Evolutionary conservation across 2,329 filamentous ascomycete species (phyloP).

Genomic region (Xylaria sp.): DNA sequence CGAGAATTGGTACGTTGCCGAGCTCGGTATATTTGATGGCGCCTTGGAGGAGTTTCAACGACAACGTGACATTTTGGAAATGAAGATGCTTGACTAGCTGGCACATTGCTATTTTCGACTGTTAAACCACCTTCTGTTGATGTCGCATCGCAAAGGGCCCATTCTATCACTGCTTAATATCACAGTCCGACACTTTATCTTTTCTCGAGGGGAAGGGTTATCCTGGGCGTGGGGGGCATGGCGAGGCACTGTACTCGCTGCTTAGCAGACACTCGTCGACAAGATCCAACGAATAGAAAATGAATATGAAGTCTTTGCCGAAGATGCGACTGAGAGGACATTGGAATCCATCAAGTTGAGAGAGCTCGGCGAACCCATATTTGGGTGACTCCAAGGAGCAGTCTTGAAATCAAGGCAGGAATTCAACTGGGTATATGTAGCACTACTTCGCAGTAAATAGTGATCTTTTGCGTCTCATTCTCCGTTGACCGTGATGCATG

Average conservation of each 20-base stretch:
- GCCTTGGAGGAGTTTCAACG: neutral
- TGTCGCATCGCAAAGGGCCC: neutral
- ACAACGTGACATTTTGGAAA: constrained; percentile 5
- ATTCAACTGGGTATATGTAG: constrained; percentile 5
- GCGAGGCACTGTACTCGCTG: neutral
- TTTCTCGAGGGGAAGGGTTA: neutral
- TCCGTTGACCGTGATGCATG: neutral
- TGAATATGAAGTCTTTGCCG: neutral
- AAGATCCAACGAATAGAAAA: neutral
- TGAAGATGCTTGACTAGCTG: constrained; percentile 21
- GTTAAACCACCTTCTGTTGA: neutral
- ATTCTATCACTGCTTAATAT: neutral
- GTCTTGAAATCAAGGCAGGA: neutral
- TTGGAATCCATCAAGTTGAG: neutral
- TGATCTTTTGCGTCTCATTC: neutral
- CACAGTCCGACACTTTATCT: neutral
- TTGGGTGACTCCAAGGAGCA: neutral
- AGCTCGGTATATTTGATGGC: constrained; percentile 21
- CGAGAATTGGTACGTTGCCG: neutral
- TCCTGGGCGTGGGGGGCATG: neutral
- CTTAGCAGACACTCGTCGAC: neutral
- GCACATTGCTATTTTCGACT: constrained; percentile 10
- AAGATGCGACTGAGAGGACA: neutral
- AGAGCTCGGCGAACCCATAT: neutral
- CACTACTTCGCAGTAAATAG: neutral